Evolutionary conservation across 345 rosid species (phyloP).

Genomic region (Carallia pectinifolia): DNA sequence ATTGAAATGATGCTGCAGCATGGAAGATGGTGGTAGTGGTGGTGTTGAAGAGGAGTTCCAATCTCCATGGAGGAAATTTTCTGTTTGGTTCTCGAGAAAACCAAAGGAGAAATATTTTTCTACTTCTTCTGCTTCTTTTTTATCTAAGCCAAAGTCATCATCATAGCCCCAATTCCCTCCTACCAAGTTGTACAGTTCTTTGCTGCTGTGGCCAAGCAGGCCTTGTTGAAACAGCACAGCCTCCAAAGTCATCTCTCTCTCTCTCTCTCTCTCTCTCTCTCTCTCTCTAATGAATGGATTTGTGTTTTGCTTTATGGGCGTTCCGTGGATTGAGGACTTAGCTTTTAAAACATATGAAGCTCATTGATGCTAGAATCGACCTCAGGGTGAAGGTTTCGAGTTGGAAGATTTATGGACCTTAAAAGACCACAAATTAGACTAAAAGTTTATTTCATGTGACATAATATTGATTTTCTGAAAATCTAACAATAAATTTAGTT

Average conservation of each 20-base stretch:
- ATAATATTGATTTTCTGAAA: conserved; percentile 16
- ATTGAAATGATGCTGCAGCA: conserved; percentile 22
- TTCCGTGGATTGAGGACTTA: no score
- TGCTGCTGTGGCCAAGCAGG: conserved; percentile 35
- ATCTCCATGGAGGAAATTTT: conserved; percentile 28
- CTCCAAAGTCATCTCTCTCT: conserved; percentile 61
- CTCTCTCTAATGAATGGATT: conserved; percentile 6
- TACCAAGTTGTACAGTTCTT: conserved; percentile 47
- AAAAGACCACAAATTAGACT: conserved; percentile 12
- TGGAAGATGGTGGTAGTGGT: conserved; percentile 16
- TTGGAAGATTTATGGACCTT: conserved; percentile 31
- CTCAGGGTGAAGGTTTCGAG: no score
- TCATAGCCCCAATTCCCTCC: conserved; percentile 39
- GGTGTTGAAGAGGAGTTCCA: conserved; percentile 26
- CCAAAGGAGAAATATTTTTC: conserved; percentile 15
- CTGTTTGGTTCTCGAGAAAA: conserved; percentile 44
- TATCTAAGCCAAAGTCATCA: conserved; percentile 6
- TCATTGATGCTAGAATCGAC: no score
- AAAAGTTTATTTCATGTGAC: conserved; percentile 49
- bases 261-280: conserved; percentile 8
- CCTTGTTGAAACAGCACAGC: conserved; percentile 59
- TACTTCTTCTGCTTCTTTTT: conserved; percentile 23
- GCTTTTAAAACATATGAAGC: no score
- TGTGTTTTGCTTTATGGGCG: no score
- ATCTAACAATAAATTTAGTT: no score